Evolutionary conservation across 176 grass and related monocot species (phyloP).

Genomic region (Guadua angustifolia): DNA sequence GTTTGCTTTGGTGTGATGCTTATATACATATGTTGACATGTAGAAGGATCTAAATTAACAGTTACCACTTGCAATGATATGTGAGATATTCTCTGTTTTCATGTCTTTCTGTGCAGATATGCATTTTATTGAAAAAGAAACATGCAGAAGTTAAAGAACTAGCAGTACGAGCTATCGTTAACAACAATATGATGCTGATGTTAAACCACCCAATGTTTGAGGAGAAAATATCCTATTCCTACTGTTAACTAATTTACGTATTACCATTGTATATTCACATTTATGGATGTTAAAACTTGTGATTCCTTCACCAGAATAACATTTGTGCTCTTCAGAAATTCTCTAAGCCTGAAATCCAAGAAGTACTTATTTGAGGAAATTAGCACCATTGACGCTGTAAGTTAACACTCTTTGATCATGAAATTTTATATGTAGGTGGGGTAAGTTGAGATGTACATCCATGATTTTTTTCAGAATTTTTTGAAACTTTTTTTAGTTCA

Average conservation of each 20-base stretch:
- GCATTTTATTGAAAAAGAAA: constrained; percentile 84
- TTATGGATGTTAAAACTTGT: constrained; percentile 46
- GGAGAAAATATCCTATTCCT: constrained; percentile 97
- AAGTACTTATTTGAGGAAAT: constrained; percentile 61
- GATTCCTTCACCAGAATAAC: constrained; percentile 68
- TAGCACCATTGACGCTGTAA: constrained; percentile 49
- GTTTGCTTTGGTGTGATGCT: constrained; percentile 29
- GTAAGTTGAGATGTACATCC: no score
- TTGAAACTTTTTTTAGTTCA: no score
- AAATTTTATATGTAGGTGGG: no score
- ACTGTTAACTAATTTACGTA: constrained; percentile 35
- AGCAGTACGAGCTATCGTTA: constrained; percentile 77
- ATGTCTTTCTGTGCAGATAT: constrained; percentile 66
- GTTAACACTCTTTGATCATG: constrained; percentile 37
- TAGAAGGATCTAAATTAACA: constrained; percentile 20
- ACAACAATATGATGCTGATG: constrained; percentile 89
- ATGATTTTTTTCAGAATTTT: no score
- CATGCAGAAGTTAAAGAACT: constrained; percentile 89
- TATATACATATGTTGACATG: not conserved
- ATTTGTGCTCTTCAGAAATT: constrained; percentile 79
- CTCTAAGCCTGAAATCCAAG: constrained; percentile 56
- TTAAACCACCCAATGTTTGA: constrained; percentile 89
- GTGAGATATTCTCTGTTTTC: constrained; percentile 24
- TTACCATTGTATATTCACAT: constrained; percentile 33
- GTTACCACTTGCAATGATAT: not conserved